phyloP scores from a whole-genome alignment of 140 eudicot species.

The Artemisia princeps region DNA sequence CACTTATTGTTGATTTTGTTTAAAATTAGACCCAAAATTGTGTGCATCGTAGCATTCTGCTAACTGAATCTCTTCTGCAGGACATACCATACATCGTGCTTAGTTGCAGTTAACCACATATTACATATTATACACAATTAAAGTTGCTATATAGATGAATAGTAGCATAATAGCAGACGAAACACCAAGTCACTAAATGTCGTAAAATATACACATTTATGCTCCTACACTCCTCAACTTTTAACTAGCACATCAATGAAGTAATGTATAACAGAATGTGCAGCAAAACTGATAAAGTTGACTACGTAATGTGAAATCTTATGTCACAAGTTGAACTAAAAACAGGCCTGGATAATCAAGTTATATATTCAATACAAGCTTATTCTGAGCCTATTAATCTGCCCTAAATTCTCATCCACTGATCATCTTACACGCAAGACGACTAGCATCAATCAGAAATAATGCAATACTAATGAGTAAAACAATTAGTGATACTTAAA shows the following conservation, averaged over 20 bases:
- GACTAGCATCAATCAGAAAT: too few relatives aligned
- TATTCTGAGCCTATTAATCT: too few relatives aligned
- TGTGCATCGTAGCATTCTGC: background rate
- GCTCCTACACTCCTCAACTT: slow-evolving; percentile 6
- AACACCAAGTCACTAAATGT: background rate
- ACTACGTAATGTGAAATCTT: background rate
- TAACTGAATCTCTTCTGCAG: background rate
- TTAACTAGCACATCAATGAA: slow-evolving; percentile 12
- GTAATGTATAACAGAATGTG: slow-evolving; percentile 6
- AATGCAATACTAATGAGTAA: too few relatives aligned
- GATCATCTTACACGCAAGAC: too few relatives aligned
- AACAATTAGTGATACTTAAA: too few relatives aligned
- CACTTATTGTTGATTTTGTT: too few relatives aligned
- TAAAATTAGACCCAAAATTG: too few relatives aligned
- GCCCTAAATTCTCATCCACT: too few relatives aligned
- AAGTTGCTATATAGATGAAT: slow-evolving; percentile 10
- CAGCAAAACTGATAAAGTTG: slow-evolving; percentile 1
- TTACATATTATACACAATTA: background rate
- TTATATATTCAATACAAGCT: slow-evolving; percentile 1
- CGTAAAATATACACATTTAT: background rate
- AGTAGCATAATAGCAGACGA: background rate
- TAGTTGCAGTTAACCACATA: slow-evolving; percentile 10
- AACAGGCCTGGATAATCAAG: slow-evolving; percentile 1
- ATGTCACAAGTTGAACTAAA: slow-evolving; percentile 17
- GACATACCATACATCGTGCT: background rate